These are phyloP conservation scores for Kockovaella imperatae DNA, from an alignment of 768 basidiomycete genomes.

Conservation along the genomic window DNA sequence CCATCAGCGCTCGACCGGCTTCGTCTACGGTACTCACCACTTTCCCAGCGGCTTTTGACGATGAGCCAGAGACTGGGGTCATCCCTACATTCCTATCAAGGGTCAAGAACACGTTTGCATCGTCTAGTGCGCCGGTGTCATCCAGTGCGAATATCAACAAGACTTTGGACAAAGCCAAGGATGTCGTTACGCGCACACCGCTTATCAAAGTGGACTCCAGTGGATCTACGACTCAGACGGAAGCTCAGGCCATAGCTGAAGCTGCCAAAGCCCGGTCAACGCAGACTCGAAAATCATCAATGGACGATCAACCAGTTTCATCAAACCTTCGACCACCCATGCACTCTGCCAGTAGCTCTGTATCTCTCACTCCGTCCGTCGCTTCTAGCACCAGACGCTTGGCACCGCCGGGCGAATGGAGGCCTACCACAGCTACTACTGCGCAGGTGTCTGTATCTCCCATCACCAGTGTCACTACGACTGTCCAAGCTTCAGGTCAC, in stretches of 20 bases:
- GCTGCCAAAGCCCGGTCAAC: conserved; percentile 18
- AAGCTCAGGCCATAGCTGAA: conserved; percentile 33
- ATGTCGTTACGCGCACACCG: neutral
- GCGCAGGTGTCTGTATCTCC: conserved; percentile 36
- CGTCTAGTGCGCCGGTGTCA: conserved; percentile 1
- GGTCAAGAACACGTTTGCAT: conserved; percentile 35
- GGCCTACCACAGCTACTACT: conserved; percentile 27
- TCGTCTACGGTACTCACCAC: conserved; percentile 23
- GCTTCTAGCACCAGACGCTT: conserved; percentile 8
- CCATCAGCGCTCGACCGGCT: conserved; percentile 5
- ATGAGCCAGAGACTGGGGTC: conserved; percentile 37
- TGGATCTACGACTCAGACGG: conserved; percentile 16
- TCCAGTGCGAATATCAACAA: neutral
- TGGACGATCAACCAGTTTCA: conserved; percentile 5
- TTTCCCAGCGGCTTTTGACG: conserved; percentile 36
- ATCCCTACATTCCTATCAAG: conserved; percentile 34
- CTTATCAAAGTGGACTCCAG: neutral
- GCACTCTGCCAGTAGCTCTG: conserved; percentile 10
- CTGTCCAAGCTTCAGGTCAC: conserved; percentile 17
- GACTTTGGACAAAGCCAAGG: neutral
- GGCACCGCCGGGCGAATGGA: conserved; percentile 23
- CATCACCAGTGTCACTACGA: conserved; percentile 31
- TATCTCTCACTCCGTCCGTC: conserved; percentile 11
- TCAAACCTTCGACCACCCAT: conserved; percentile 14
- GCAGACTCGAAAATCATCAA: too few species aligned